These are phyloP conservation scores for Nissolia schottii DNA, from an alignment of 306 rosid species.

Conservation along the genomic window DNA sequence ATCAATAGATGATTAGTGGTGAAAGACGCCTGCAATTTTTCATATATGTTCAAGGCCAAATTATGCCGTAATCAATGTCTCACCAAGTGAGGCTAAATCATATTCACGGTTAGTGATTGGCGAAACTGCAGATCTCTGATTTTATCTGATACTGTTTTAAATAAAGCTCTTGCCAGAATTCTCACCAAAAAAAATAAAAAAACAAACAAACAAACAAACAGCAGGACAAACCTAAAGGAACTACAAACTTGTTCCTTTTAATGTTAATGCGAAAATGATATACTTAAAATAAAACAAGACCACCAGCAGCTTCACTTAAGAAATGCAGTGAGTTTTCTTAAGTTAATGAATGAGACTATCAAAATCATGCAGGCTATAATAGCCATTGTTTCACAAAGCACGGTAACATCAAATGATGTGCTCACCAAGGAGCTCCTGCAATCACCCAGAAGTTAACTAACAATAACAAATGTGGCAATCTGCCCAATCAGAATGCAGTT, in stretches of 20 bases:
- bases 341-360: neutral
- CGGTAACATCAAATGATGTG: neutral
- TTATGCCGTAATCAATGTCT: neutral
- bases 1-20: neutral
- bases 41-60: neutral
- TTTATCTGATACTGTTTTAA: neutral
- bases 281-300: neutral
- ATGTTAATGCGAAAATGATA: neutral
- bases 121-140: neutral
- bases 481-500: neutral
- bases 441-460: neutral
- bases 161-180: neutral
- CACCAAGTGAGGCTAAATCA: neutral
- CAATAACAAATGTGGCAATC: neutral
- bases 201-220: no score
- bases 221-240: neutral
- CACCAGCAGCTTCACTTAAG: neutral
- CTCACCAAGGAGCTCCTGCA: slow-evolving; percentile 4
- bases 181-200: neutral
- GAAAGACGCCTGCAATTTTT: neutral
- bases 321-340: neutral
- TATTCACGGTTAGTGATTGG: neutral
- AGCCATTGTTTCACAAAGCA: slow-evolving; percentile 1
- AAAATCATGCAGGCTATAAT: neutral
- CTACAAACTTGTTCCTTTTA: neutral